phyloP scores from a whole-genome alignment of 768 basidiomycete genomes.

The Amanita subjunquillea region DNA sequence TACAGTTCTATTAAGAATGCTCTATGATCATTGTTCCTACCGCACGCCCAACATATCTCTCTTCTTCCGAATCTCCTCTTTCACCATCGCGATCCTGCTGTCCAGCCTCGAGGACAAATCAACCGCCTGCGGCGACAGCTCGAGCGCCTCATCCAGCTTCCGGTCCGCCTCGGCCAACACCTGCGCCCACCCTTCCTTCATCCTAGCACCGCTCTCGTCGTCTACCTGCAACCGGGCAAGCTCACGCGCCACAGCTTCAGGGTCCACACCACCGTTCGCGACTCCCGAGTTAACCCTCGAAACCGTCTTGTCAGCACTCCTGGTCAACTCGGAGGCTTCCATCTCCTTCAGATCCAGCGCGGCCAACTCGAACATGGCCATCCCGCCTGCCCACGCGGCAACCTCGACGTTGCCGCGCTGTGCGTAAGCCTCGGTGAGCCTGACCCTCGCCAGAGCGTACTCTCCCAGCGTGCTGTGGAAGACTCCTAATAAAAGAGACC shows the following conservation, averaged over 20 bases:
- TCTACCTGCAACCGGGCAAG: background rate
- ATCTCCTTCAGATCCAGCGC: conserved; percentile 60
- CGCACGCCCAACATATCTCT: background rate
- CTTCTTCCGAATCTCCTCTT: conserved; percentile 61
- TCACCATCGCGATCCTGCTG: conserved; percentile 56
- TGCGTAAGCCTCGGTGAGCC: conserved; percentile 41
- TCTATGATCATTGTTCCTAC: no score
- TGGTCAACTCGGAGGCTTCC: conserved; percentile 15
- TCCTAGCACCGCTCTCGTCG: background rate
- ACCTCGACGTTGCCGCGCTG: conserved; percentile 30
- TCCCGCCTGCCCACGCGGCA: conserved; percentile 59
- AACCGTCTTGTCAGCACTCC: background rate
- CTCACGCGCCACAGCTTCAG: no score
- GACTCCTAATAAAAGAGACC: conserved; percentile 60
- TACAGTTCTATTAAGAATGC: no score
- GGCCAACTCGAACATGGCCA: conserved; percentile 61
- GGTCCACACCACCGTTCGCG: no score
- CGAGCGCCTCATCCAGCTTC: conserved; percentile 42
- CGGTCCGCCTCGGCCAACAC: conserved; percentile 37
- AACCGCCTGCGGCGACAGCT: conserved; percentile 37
- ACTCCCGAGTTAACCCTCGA: background rate
- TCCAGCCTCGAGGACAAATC: conserved; percentile 65
- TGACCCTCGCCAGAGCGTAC: conserved; percentile 31
- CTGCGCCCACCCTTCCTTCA: conserved; percentile 35
- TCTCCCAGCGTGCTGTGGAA: conserved; percentile 47